Conservation (phyloP, 441 rosid species). For the Gossypium laxum region DNA sequence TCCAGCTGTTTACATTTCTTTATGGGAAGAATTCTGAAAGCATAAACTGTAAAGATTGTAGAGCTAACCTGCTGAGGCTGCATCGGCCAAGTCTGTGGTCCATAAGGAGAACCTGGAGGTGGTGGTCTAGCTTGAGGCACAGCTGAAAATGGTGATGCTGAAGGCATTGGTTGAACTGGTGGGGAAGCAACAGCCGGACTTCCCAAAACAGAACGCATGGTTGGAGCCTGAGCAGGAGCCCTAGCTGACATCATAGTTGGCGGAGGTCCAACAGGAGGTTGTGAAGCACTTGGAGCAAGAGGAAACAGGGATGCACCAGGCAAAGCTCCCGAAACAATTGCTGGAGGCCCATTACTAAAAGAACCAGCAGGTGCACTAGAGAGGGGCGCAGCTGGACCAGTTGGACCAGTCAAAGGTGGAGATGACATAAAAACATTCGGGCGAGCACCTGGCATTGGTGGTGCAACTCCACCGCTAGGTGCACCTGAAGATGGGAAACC, state of each 20-base stretch:
- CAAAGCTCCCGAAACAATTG: slow-evolving; percentile 30
- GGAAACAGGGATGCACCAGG: slow-evolving; percentile 43
- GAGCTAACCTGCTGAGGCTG: slow-evolving; percentile 42
- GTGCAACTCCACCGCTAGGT: slow-evolving; percentile 12
- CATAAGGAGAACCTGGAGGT: slow-evolving; percentile 43
- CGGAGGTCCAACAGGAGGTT: slow-evolving; percentile 46
- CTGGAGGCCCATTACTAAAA: slow-evolving; percentile 58
- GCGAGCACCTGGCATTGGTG: slow-evolving; percentile 39
- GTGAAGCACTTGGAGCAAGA: slow-evolving; percentile 33
- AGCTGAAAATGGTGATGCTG: slow-evolving; percentile 35
- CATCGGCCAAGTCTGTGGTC: slow-evolving; percentile 32
- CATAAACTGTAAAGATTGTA: background rate
- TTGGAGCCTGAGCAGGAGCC: slow-evolving; percentile 39
- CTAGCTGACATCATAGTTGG: slow-evolving; percentile 30
- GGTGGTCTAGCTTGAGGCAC: slow-evolving; percentile 36
- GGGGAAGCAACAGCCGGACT: slow-evolving; percentile 28
- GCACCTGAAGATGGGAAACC: slow-evolving; percentile 22
- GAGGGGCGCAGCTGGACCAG: slow-evolving; percentile 32
- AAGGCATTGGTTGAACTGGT: slow-evolving; percentile 28
- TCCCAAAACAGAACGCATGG: slow-evolving; percentile 31
- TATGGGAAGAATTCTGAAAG: background rate
- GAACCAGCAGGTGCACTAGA: slow-evolving; percentile 33
- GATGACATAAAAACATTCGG: slow-evolving; percentile 33
- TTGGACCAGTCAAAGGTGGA: slow-evolving; percentile 27
- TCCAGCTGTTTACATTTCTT: background rate